phyloP scores from a whole-genome alignment of 2,329 filamentous ascomycete genomes.

The Colletotrichum eremochloae region DNA sequence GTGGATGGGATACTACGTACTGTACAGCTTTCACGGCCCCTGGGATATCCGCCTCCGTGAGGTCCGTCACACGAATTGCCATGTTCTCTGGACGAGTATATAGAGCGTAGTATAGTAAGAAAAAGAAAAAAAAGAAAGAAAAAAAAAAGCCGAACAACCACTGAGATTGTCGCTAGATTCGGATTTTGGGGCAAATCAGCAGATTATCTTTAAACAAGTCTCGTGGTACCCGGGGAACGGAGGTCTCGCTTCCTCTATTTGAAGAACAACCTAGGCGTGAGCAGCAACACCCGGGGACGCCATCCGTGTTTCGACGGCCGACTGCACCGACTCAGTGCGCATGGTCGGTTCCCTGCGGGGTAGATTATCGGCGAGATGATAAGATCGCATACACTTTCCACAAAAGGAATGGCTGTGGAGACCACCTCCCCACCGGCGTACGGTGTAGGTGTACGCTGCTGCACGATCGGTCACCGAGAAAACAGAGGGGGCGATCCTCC shows the following conservation, averaged over 20 bases:
- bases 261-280: neutral
- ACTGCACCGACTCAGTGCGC: neutral
- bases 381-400: slow-evolving; percentile 11
- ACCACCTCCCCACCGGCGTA: too few relatives aligned
- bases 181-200: too few relatives aligned
- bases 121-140: too few relatives aligned
- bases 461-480: neutral
- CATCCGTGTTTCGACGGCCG: neutral
- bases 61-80: slow-evolving; percentile 66
- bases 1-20: slow-evolving; percentile 41
- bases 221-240: neutral
- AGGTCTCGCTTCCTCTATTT: neutral
- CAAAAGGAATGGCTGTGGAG: neutral
- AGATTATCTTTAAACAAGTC: neutral
- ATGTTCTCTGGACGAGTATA: slow-evolving; percentile 48
- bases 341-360: neutral
- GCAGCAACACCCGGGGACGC: neutral
- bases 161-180: too few relatives aligned
- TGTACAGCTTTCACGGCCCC: slow-evolving; percentile 76
- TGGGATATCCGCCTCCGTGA: slow-evolving; percentile 72
- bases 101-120: too few relatives aligned
- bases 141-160: neutral
- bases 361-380: neutral
- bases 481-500: neutral
- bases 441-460: neutral